These are phyloP conservation scores for Microbotryum saponariae DNA, from an alignment of 1,284 basidiomycete genomes.

Conservation along the genomic window DNA sequence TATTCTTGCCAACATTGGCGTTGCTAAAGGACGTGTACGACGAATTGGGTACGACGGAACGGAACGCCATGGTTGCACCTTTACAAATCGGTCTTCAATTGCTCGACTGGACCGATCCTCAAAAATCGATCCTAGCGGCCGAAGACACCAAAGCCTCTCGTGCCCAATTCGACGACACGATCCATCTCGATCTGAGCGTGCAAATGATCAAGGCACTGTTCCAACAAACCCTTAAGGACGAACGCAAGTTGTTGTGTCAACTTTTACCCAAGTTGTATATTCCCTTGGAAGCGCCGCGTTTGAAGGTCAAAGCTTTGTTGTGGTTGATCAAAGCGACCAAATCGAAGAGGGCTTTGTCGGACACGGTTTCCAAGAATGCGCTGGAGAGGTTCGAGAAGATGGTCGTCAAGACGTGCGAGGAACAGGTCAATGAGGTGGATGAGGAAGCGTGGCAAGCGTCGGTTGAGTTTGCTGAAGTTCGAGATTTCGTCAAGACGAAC, in stretches of 20 bases:
- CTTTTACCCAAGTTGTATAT: conserved; percentile 70
- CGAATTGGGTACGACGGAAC: conserved; percentile 59
- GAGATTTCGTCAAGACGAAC: conserved; percentile 5
- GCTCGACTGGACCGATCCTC: conserved; percentile 87
- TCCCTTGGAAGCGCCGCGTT: conserved; percentile 56
- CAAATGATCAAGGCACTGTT: conserved; percentile 58
- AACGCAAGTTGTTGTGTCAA: conserved; percentile 72
- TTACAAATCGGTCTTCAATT: conserved; percentile 75
- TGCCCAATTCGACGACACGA: conserved; percentile 39
- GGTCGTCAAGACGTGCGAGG: conserved; percentile 19
- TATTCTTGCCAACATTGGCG: conserved; percentile 67
- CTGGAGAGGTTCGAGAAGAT: conserved; percentile 42
- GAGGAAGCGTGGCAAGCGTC: conserved; percentile 16
- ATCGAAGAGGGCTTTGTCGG: conserved; percentile 65
- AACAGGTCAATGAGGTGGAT: conserved; percentile 12
- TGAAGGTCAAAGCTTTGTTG: conserved; percentile 25
- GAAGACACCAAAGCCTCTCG: not conserved
- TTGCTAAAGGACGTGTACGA: conserved; percentile 61
- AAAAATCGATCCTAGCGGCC: conserved; percentile 46
- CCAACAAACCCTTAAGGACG: conserved; percentile 55
- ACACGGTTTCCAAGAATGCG: conserved; percentile 61
- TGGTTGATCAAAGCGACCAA: conserved; percentile 27
- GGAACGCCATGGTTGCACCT: conserved; percentile 66
- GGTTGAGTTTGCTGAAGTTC: conserved; percentile 5
- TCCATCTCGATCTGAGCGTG: conserved; percentile 72